These are phyloP conservation scores for Chlamydomonas sp. DNA, from an alignment of 139 green algal genomes.

Conservation along the genomic window DNA sequence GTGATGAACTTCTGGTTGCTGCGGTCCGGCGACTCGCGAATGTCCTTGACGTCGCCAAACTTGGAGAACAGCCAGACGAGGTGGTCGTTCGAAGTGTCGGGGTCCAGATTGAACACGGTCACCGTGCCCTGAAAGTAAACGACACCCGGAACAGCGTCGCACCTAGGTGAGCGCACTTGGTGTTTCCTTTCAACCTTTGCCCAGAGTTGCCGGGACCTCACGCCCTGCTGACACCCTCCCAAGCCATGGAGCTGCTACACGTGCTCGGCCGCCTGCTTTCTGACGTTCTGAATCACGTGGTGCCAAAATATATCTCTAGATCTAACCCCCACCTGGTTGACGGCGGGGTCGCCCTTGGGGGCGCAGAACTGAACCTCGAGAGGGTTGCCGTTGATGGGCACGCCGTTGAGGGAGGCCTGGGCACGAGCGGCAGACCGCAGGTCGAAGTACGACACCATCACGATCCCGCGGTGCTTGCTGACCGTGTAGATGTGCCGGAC, in stretches of 20 bases:
- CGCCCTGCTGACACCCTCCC: no score
- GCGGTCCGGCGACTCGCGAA: slow-evolving; percentile 63
- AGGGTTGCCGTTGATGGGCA: slow-evolving; percentile 41
- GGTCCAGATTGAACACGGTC: slow-evolving; percentile 86
- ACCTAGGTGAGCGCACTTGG: not conserved
- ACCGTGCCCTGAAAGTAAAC: slow-evolving; percentile 75
- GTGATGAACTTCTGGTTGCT: slow-evolving; percentile 87
- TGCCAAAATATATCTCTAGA: no score
- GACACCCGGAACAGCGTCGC: no score
- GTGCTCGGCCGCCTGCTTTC: no score
- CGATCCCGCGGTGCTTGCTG: slow-evolving; percentile 81
- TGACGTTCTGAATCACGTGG: no score
- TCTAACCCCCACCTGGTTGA: slow-evolving; percentile 60
- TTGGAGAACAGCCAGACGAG: slow-evolving; percentile 79
- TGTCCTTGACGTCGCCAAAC: slow-evolving; percentile 88
- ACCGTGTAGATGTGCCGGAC: slow-evolving; percentile 85
- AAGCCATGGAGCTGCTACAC: no score
- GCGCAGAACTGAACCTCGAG: slow-evolving; percentile 81
- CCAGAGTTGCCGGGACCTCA: no score
- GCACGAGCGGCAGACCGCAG: slow-evolving; percentile 81
- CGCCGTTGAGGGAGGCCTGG: slow-evolving; percentile 69
- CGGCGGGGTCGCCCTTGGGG: slow-evolving; percentile 59
- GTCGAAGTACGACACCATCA: slow-evolving; percentile 95
- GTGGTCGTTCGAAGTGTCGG: slow-evolving; percentile 73
- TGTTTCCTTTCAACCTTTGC: not conserved